These are phyloP conservation scores for Coemansia sp. DNA, from an alignment of 192 early-diverging fungal species.

Conservation along the genomic window DNA sequence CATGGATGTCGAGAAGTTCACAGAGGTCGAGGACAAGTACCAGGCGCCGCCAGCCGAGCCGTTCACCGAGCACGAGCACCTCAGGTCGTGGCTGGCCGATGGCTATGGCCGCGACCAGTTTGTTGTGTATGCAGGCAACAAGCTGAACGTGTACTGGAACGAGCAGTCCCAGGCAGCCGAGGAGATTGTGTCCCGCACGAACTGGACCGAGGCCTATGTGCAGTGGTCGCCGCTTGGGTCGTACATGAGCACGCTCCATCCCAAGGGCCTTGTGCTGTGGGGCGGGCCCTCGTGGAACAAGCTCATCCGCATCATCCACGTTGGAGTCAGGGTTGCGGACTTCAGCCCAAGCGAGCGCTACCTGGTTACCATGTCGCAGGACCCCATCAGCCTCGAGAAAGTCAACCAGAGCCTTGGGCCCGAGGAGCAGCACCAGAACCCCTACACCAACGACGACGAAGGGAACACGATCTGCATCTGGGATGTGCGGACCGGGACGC, in stretches of 20 bases:
- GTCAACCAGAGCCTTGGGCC: constrained; percentile 37
- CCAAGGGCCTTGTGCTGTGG: constrained; percentile 94
- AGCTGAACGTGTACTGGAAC: constrained; percentile 89
- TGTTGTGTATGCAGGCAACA: constrained; percentile 81
- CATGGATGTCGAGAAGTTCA: constrained; percentile 89
- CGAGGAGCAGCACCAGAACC: constrained; percentile 70
- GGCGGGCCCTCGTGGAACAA: constrained; percentile 91
- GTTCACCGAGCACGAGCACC: constrained; percentile 75
- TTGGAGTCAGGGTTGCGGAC: constrained; percentile 86
- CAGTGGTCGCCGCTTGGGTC: constrained; percentile 95
- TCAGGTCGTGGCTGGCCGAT: constrained; percentile 89
- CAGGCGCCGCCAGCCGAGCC: constrained; percentile 65
- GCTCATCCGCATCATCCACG: constrained; percentile 90
- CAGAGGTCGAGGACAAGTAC: constrained; percentile 72
- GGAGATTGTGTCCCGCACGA: constrained; percentile 55
- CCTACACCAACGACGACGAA: constrained; percentile 69
- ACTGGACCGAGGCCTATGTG: constrained; percentile 95
- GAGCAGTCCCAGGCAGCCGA: constrained; percentile 84
- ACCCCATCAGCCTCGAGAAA: constrained; percentile 73
- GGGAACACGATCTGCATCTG: constrained; percentile 83
- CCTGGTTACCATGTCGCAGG: constrained; percentile 88
- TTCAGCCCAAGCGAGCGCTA: constrained; percentile 95
- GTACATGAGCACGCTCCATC: constrained; percentile 93
- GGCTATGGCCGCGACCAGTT: constrained; percentile 87
- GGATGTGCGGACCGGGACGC: constrained; percentile 84